Base-by-base conservation (phyloP, 805 yeast genomes). In the Barnettozyma wickerhamii region DNA sequence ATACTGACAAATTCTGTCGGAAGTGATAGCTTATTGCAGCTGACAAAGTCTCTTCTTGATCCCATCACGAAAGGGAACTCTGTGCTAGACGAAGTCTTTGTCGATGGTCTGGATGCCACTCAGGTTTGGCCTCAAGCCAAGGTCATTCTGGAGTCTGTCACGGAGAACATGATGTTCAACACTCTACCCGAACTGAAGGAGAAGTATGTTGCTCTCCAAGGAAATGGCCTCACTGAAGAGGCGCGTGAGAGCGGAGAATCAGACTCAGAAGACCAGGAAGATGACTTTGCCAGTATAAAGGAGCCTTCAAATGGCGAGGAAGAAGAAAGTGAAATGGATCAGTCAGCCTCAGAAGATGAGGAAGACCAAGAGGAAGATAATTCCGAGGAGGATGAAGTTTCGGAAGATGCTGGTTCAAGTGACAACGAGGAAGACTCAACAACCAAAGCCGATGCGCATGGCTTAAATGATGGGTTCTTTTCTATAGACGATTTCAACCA, bases 51-150 rank as follows among this genome's bases (percentile, higher is more conserved):
- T 4, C 23, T 51, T 3, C 37, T 57, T 21, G 61, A 56, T 37
- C 61, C 61, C 7, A 53, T 57, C 35, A 46, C 50, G 5, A 43
- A 51, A 37, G 53, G 49, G 2, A 47, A 55, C 40, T 51, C 93
- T 1, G 83, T 84, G 6, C 68, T 91, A 17, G 96, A 89, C 60
- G 89, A 86, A 57, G 72, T 91, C 17, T 78, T 82, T 51, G 72
- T 84, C 12, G 95, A 89, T 36, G 98, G 96, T 1, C 68, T 91
- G 40, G 96, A 86, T 59, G 81, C 96, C 19, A 75, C 83, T 30
- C 98, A 91, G 58, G 89, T 93, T 0, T 91, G 91, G 88, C 95
- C 91, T 41, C 98, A 91, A 63, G 81, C 86, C 2, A 87, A 85
- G 61, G 74, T 91, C 65, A 81, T 91, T 15, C 66, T 88, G 29